Percentiles rank a stretch among this genome's conserved stretches.
These are phyloP conservation scores for Francoa sonchifolia DNA, from an alignment of 441 rosid genomes.

Conservation along the genomic window DNA sequence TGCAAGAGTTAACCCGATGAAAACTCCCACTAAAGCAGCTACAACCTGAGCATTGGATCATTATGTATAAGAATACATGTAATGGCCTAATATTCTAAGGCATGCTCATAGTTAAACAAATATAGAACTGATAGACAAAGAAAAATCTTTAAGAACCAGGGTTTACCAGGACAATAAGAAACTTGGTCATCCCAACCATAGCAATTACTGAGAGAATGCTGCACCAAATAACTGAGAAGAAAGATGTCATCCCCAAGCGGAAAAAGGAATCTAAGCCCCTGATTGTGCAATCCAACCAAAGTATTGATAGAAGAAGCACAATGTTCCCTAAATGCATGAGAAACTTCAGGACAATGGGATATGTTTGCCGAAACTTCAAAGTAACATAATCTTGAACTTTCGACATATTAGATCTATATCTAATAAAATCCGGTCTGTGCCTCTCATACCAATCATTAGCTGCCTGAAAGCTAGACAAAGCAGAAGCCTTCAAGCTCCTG, in stretches of 20 bases:
- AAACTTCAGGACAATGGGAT: conserved; percentile 55
- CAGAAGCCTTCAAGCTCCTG: conserved; percentile 34
- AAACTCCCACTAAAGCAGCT: conserved; percentile 46
- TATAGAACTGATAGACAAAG: too few species aligned
- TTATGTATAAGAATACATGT: conserved; percentile 3
- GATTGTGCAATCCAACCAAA: conserved; percentile 82
- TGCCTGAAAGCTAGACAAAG: conserved; percentile 24
- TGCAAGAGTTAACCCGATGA: conserved; percentile 57
- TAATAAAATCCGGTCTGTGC: conserved; percentile 36
- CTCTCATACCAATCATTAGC: conserved; percentile 50
- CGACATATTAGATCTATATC: conserved; percentile 23
- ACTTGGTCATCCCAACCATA: conserved; percentile 62
- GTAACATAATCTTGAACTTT: conserved; percentile 35
- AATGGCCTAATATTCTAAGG: not conserved
- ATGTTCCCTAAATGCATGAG: conserved; percentile 56
- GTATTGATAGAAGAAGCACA: conserved; percentile 54
- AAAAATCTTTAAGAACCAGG: too few species aligned
- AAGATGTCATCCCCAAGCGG: conserved; percentile 75
- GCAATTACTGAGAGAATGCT: conserved; percentile 66
- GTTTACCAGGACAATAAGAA: conserved; percentile 57
- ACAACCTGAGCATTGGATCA: conserved; percentile 34
- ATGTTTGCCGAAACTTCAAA: conserved; percentile 36
- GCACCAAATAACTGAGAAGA: conserved; percentile 81
- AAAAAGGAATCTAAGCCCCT: conserved; percentile 82
- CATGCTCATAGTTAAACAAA: too few species aligned